phyloP scores from a whole-genome alignment of 2,329 filamentous ascomycete genomes.

The Colletotrichum cuscutae region DNA sequence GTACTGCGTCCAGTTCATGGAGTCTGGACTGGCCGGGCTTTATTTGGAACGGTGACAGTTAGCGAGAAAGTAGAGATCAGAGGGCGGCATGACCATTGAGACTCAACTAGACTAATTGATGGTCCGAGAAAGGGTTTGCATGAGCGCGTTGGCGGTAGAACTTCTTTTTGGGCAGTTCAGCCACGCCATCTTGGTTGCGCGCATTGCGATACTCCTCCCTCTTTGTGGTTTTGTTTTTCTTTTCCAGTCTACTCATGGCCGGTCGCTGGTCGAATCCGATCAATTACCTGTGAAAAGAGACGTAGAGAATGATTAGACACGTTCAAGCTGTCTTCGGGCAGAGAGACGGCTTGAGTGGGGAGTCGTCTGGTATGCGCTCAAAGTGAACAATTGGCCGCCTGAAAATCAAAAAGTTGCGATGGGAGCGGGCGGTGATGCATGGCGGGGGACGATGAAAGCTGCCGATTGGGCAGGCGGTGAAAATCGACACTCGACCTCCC shows the following conservation, averaged over 20 bases:
- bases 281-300: background rate
- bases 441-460: conserved; percentile 6
- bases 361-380: background rate
- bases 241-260: conserved; percentile 48
- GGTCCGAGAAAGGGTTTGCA: conserved; percentile 98
- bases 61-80: conserved; percentile 1
- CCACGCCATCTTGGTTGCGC: conserved; percentile 60
- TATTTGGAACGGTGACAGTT: background rate
- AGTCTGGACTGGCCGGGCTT: conserved; percentile 80
- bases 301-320: background rate
- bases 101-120: conserved; percentile 82
- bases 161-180: conserved; percentile 87
- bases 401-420: conserved; percentile 21
- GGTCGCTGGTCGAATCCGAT: background rate
- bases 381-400: background rate
- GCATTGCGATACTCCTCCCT: conserved; percentile 72
- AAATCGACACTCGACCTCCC: background rate
- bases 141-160: conserved; percentile 97
- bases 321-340: background rate
- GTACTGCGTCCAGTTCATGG: conserved; percentile 92
- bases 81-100: background rate
- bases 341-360: background rate
- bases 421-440: background rate
- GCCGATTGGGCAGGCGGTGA: conserved; percentile 34
- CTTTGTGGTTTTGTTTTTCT: conserved; percentile 70